Evolutionary conservation across 208 protist genomes (phyloP).

Genomic region (Trypanosoma conorhini): DNA sequence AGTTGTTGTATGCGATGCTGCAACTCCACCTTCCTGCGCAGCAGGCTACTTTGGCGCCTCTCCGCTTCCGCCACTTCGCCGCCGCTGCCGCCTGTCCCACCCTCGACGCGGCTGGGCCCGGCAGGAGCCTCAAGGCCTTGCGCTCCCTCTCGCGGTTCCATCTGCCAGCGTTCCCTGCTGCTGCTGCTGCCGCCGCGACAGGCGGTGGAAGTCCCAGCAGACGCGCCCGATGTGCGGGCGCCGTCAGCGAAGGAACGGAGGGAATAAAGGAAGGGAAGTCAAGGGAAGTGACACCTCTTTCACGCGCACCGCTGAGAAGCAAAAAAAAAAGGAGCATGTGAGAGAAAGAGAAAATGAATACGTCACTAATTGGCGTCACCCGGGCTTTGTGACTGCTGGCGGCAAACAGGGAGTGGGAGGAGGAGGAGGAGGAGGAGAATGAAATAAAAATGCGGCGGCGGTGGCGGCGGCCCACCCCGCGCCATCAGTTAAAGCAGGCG

Average conservation of each 20-base stretch:
- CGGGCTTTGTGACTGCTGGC: not conserved
- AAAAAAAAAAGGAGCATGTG: not conserved
- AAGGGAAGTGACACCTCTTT: not conserved
- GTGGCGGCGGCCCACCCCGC: not conserved
- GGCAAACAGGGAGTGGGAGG: not conserved
- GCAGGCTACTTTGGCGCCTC: not conserved
- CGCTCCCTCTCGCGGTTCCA: not conserved
- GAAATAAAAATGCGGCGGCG: not conserved
- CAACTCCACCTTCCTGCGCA: conserved; percentile 12
- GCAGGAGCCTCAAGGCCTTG: not conserved
- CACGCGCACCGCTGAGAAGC: not conserved
- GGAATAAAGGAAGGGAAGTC: too few relatives aligned
- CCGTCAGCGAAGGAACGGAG: not conserved
- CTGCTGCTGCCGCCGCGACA: too few relatives aligned
- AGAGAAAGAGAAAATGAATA: conserved; percentile 7
- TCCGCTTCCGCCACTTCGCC: not conserved
- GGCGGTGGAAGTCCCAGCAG: not conserved
- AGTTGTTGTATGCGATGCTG: conserved; percentile 26
- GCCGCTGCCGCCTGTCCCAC: not conserved
- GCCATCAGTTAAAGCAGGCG: too few relatives aligned
- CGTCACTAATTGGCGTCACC: not conserved
- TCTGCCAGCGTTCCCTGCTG: not conserved
- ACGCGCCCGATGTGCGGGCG: not conserved
- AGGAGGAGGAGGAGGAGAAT: not conserved
- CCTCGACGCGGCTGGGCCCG: conserved; percentile 1